Evolutionary conservation across 441 rosid genomes (phyloP).

Genomic region (Gossypium lobatum): DNA sequence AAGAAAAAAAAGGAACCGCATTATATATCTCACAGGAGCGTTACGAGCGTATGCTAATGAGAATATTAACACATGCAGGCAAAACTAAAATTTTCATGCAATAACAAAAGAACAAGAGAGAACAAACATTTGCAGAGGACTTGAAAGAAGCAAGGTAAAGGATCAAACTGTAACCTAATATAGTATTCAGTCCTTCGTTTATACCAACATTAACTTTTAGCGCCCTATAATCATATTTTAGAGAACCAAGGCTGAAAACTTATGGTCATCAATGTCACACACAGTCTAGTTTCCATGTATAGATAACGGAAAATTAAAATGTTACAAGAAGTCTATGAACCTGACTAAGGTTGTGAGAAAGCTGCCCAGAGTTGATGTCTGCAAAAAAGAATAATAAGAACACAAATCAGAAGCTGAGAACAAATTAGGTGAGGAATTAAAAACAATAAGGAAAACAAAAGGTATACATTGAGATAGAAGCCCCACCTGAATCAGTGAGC

Average conservation of each 20-base stretch:
- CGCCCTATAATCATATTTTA: background rate
- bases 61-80: background rate
- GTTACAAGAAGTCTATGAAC: constrained; percentile 28
- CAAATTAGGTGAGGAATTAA: background rate
- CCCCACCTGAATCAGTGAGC: constrained; percentile 34
- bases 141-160: background rate
- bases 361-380: constrained; percentile 40
- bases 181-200: background rate
- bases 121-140: background rate
- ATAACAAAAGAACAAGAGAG: background rate
- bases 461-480: background rate
- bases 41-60: background rate
- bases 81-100: background rate
- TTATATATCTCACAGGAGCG: background rate
- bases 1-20: background rate
- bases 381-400: constrained; percentile 19
- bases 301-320: background rate
- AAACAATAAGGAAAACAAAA: background rate
- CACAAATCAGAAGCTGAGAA: background rate
- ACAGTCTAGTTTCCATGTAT: background rate
- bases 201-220: background rate
- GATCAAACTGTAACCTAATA: background rate
- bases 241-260: background rate
- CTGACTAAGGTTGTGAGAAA: constrained; percentile 44
- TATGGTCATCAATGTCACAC: background rate